These are phyloP conservation scores for Hansenula sp. DNA, from an alignment of 1,139 yeast genomes.

Conservation along the genomic window DNA sequence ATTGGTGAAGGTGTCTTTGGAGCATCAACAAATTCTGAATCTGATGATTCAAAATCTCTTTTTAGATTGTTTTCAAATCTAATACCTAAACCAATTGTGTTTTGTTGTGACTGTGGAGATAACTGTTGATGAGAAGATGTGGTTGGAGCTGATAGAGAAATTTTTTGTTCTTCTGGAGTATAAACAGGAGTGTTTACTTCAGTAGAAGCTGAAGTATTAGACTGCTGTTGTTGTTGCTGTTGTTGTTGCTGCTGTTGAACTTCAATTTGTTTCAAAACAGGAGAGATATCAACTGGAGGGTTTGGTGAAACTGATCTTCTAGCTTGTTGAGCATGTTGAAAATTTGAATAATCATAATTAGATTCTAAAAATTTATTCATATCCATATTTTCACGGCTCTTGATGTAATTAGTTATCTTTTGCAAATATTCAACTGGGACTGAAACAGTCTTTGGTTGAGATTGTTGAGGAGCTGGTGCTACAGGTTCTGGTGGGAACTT, in stretches of 20 bases:
- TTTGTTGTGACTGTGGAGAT: not conserved
- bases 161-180: conserved; percentile 3
- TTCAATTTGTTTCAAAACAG: conserved; percentile 6
- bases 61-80: conserved; percentile 1
- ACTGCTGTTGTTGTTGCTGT: not conserved
- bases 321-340: not conserved
- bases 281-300: conserved; percentile 9
- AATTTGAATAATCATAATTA: conserved; percentile 12
- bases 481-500: conserved; percentile 37
- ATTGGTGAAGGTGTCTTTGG: conserved; percentile 34
- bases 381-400: conserved; percentile 17
- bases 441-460: conserved; percentile 24
- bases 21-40: conserved; percentile 11
- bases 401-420: conserved; percentile 26
- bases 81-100: conserved; percentile 3
- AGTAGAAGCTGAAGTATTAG: conserved; percentile 1
- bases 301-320: not conserved
- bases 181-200: conserved; percentile 1
- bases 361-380: conserved; percentile 13
- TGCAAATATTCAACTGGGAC: conserved; percentile 45
- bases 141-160: not conserved
- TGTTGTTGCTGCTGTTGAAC: conserved; percentile 2
- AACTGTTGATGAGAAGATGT: not conserved
- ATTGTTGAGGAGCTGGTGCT: conserved; percentile 21
- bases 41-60: conserved; percentile 4